phyloP scores from a whole-genome alignment of 768 basidiomycete species.

The Dacryopinax primogenitus region DNA sequence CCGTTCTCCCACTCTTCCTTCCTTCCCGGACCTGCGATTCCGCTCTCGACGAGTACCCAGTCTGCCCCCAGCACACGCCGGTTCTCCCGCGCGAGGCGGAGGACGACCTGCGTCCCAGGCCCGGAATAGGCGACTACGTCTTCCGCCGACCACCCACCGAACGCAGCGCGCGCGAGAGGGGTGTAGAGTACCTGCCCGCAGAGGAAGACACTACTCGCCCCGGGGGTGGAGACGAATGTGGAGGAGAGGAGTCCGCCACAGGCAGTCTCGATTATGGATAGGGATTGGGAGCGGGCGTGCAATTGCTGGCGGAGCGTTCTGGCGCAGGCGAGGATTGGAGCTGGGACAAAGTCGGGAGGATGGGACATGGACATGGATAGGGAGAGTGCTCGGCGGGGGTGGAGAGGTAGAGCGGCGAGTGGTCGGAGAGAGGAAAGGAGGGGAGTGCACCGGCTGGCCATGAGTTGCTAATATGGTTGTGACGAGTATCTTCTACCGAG shows the following conservation, averaged over 20 bases:
- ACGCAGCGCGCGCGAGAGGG: constrained; percentile 8
- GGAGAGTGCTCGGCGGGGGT: not conserved
- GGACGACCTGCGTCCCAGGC: constrained; percentile 10
- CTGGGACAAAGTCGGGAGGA: not conserved
- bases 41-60: constrained; percentile 12
- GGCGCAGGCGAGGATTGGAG: too few species aligned
- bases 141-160: constrained; percentile 12
- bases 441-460: not conserved
- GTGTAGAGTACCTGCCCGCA: constrained; percentile 12
- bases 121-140: constrained; percentile 9
- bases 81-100: constrained; percentile 7
- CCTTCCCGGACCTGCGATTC: constrained; percentile 13
- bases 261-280: not conserved
- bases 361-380: not conserved
- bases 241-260: constrained; percentile 12
- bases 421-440: not conserved
- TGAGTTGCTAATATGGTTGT: too few species aligned
- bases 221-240: constrained; percentile 11
- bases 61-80: constrained; percentile 1
- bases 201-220: constrained; percentile 13
- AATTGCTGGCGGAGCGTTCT: too few species aligned
- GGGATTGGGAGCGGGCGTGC: not conserved
- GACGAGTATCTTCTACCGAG: too few species aligned
- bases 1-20: constrained; percentile 10
- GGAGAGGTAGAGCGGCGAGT: not conserved